Base-by-base conservation (phyloP, 129 eudicot genomes). In the Centella asiatica region DNA sequence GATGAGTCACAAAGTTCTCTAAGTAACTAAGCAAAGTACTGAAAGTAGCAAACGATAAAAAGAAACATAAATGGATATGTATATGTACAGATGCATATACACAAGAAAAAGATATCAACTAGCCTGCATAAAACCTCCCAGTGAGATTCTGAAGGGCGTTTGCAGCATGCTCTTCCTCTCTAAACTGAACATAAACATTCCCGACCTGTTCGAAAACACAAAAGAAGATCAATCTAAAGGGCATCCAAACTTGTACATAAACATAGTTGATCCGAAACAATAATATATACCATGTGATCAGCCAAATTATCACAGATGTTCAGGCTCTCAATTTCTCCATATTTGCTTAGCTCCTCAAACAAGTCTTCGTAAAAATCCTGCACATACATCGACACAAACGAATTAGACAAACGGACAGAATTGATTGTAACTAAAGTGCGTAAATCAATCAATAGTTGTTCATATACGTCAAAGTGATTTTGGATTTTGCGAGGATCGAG, bases 81-180 rank as follows among this genome's bases (percentile, higher is more conserved):
- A n/a, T 11, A 15, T 32, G 24, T 9, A 18, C 14, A 31, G 6
- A n/a, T 4, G 1, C 18, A n/a, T 11, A 29, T 4, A 56, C n/a
- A 56, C 59, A 56, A 19, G 10, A 3, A 4, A 0, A 2, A 34
- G 14, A 50, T n/a, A 25, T 12, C 11, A 0, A 70, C 76, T 54
- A 36, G 70, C 89, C 89, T 60, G 95, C 96, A 72, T 93, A 93
- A 64, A 86, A 85, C 74, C 99, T 85, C 60, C 99, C 99, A 28
- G 72, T 80, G 25, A 93, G 81, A 82, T 85, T 85, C 64, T 79
- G 83, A 18, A 93, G 74, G 6, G 99, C 96, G 44, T 66, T 74
- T 49, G 87, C 89, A 59, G 96, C 99, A 64, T 93, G 99, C 60
- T 93, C 99, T 73, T 93, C 99, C 78, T 93, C 99, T 77, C 96